Evolutionary conservation across 306 rosid species (phyloP).

Genomic region (Datisca glomerata): DNA sequence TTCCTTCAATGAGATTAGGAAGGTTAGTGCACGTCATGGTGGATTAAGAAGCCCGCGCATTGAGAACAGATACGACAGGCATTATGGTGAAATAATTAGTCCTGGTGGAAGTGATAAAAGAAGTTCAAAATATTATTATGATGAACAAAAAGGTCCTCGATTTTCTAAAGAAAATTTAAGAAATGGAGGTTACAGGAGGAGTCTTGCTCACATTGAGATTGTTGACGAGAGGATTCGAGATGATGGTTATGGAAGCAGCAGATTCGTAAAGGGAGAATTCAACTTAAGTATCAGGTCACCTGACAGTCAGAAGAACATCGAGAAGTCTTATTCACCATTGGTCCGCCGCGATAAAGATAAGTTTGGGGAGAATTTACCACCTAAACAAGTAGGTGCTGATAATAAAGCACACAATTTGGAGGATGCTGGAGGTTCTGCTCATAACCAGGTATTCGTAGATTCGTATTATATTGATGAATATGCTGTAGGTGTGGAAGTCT

Average conservation of each 20-base stretch:
- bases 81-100: constrained; percentile 22
- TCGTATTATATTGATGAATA: not conserved
- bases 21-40: constrained; percentile 15
- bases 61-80: constrained; percentile 15
- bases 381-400: constrained; percentile 21
- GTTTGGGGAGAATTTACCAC: constrained; percentile 15
- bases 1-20: constrained; percentile 27
- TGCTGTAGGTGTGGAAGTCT: too few relatives aligned
- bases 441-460: constrained; percentile 26
- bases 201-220: constrained; percentile 50
- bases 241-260: constrained; percentile 22
- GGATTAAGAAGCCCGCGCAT: constrained; percentile 19
- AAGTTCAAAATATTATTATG: constrained; percentile 33
- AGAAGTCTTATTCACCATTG: constrained; percentile 14
- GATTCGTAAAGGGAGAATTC: constrained; percentile 26
- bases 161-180: constrained; percentile 30
- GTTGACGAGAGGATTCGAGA: constrained; percentile 78
- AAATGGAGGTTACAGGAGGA: constrained; percentile 25
- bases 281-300: constrained; percentile 21
- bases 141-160: constrained; percentile 65
- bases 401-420: constrained; percentile 15
- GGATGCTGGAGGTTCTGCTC: constrained; percentile 17
- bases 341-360: constrained; percentile 12
- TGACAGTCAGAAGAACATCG: constrained; percentile 19
- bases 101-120: constrained; percentile 21